Percentiles rank a stretch among this genome's conserved stretches.
These are phyloP conservation scores for Paratrimastix pyriformis DNA, from an alignment of 78 protist genomes.

Conservation along the genomic window DNA sequence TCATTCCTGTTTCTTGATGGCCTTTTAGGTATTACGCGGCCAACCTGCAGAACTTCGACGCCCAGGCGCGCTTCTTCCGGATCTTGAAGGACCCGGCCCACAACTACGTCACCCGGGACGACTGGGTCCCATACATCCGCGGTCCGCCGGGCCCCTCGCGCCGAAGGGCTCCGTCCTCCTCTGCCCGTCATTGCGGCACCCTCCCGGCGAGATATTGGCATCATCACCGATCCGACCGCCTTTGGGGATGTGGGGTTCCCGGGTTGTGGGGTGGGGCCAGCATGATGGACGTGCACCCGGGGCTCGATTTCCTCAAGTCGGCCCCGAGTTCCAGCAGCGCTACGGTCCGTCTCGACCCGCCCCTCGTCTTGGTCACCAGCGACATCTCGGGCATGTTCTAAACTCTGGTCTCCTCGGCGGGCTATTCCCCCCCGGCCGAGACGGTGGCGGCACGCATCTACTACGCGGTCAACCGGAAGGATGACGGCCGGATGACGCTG, in stretches of 20 bases:
- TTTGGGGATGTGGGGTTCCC: neutral
- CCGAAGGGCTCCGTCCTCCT: neutral
- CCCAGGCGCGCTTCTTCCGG: neutral
- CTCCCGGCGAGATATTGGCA: neutral
- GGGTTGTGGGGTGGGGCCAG: no score
- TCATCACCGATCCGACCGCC: neutral
- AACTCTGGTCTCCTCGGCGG: neutral
- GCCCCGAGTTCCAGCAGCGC: slow-evolving; percentile 71
- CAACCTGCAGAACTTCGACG: neutral
- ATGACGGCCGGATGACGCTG: slow-evolving; percentile 37
- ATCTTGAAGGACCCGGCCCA: neutral
- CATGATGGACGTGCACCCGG: slow-evolving; percentile 53
- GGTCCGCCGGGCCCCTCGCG: neutral
- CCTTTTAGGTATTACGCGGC: neutral
- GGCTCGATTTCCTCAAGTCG: slow-evolving; percentile 59
- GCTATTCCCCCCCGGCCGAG: neutral
- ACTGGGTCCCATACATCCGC: neutral
- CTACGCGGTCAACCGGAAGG: slow-evolving; percentile 40
- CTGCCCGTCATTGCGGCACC: neutral
- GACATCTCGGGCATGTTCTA: no score
- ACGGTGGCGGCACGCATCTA: slow-evolving; percentile 59
- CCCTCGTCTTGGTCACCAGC: no score
- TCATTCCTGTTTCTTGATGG: neutral
- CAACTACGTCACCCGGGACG: neutral
- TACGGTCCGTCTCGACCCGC: slow-evolving; percentile 37